Conservation (phyloP, 352 stramenopile species). For the Pythium plurisporium region DNA sequence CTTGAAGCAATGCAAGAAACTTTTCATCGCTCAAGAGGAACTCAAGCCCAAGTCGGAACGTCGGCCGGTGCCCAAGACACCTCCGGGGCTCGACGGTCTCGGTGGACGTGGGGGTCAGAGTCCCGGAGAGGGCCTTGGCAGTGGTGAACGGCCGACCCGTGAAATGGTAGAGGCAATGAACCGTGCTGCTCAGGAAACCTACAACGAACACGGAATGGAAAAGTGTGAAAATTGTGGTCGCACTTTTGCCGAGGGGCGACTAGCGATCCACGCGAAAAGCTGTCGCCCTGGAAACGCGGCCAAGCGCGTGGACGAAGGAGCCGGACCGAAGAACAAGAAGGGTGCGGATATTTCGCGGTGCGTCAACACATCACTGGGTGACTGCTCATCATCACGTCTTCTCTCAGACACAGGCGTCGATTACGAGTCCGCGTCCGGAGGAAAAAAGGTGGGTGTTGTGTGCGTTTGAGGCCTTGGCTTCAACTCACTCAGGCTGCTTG, state of each 20-base stretch:
- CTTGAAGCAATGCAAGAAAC: slow-evolving; percentile 81
- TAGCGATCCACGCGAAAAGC: slow-evolving; percentile 66
- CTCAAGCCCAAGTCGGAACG: slow-evolving; percentile 59
- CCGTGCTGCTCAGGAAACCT: slow-evolving; percentile 53
- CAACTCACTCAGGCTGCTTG: no score
- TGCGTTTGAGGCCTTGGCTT: no score
- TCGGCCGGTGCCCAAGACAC: slow-evolving; percentile 60
- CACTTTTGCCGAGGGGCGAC: slow-evolving; percentile 68
- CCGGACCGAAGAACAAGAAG: slow-evolving; percentile 52
- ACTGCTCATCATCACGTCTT: no score
- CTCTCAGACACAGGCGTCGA: slow-evolving; percentile 10
- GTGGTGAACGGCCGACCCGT: slow-evolving; percentile 30
- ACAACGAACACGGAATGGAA: slow-evolving; percentile 75
- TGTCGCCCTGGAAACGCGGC: slow-evolving; percentile 39
- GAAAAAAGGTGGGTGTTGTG: slow-evolving; percentile 15
- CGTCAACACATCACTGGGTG: no score
- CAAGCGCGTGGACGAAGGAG: slow-evolving; percentile 47
- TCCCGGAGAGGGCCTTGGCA: slow-evolving; percentile 1
- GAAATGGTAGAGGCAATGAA: slow-evolving; percentile 72
- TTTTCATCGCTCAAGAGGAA: slow-evolving; percentile 73
- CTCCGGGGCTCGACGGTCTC: slow-evolving; percentile 33
- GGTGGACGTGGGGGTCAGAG: not conserved
- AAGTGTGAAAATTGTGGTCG: slow-evolving; percentile 69
- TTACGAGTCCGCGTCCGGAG: not conserved
- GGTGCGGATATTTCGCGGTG: slow-evolving; percentile 10